phyloP scores from a whole-genome alignment of 2,329 filamentous ascomycete genomes.

The Diaporthe ampelina region DNA sequence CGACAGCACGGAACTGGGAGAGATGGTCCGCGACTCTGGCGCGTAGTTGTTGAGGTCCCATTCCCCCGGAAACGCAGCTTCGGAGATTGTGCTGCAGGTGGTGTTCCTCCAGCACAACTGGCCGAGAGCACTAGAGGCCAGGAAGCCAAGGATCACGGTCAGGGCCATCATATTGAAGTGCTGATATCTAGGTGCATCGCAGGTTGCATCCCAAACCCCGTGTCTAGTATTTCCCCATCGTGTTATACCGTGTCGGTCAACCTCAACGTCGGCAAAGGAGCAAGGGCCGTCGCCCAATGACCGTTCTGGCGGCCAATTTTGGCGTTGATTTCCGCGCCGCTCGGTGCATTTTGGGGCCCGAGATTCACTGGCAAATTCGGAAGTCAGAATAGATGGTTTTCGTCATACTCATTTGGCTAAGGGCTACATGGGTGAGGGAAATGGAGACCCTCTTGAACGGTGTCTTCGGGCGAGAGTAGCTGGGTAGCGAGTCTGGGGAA shows the following conservation, averaged over 20 bases:
- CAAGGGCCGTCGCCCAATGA: slow-evolving; percentile 28
- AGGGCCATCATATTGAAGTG: slow-evolving; percentile 24
- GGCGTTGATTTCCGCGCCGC: slow-evolving; percentile 1
- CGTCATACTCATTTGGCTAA: background rate
- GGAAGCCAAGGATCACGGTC: slow-evolving; percentile 48
- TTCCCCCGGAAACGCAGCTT: slow-evolving; percentile 66
- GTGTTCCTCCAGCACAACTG: slow-evolving; percentile 68
- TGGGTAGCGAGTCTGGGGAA: background rate
- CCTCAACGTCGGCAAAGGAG: background rate
- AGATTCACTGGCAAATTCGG: slow-evolving; percentile 31
- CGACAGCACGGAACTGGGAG: slow-evolving; percentile 59
- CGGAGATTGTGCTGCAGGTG: slow-evolving; percentile 63
- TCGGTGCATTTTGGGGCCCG: slow-evolving; percentile 41
- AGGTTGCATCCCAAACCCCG: background rate
- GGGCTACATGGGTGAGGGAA: background rate
- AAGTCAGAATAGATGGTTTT: background rate
- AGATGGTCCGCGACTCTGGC: slow-evolving; percentile 63
- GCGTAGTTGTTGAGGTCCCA: slow-evolving; percentile 73
- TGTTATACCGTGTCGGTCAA: background rate
- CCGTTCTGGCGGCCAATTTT: background rate
- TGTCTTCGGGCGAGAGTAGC: background rate
- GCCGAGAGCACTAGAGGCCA: slow-evolving; percentile 33
- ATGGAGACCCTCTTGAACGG: background rate
- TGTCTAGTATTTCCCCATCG: background rate
- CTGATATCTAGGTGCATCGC: background rate